Percentiles rank a stretch among this genome's conserved stretches.
phyloP scores from a whole-genome alignment of 805 yeast genomes.

The Kodamaea sagamina region DNA sequence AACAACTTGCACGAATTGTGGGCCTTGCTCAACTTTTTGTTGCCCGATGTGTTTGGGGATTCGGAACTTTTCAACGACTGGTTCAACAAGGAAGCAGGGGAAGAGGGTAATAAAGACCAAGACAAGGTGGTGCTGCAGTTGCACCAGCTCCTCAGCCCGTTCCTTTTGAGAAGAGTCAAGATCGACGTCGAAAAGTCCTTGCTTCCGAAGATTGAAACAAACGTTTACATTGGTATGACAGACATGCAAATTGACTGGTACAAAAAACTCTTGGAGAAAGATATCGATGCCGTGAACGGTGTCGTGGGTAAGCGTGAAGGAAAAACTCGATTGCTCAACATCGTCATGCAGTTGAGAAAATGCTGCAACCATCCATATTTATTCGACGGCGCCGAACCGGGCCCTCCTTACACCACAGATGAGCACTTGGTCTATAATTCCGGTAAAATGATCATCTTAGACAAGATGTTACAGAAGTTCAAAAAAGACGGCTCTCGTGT shows the following conservation, averaged over 20 bases:
- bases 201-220: conserved; percentile 86
- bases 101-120: conserved; percentile 49
- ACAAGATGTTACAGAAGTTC: conserved; percentile 73
- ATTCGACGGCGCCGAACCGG: conserved; percentile 99
- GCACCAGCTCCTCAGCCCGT: conserved; percentile 86
- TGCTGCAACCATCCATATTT: conserved; percentile 97
- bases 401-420: conserved; percentile 95
- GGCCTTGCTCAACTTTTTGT: conserved; percentile 86
- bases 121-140: conserved; percentile 85
- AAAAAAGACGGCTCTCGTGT: conserved; percentile 83
- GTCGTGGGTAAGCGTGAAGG: conserved; percentile 93
- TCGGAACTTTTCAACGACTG: conserved; percentile 88
- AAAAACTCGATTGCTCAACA: conserved; percentile 84
- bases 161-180: conserved; percentile 83
- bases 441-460: conserved; percentile 88
- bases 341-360: conserved; percentile 94
- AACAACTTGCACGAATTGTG: conserved; percentile 94
- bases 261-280: conserved; percentile 82
- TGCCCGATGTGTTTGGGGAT: conserved; percentile 95
- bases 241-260: conserved; percentile 96
- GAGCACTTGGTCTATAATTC: conserved; percentile 90
- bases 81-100: conserved; percentile 51
- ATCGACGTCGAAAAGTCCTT: conserved; percentile 90
- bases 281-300: conserved; percentile 95
- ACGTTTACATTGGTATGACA: conserved; percentile 90